phyloP scores from a whole-genome alignment of 2,329 filamentous ascomycete genomes.

The Colletotrichum abscissum region DNA sequence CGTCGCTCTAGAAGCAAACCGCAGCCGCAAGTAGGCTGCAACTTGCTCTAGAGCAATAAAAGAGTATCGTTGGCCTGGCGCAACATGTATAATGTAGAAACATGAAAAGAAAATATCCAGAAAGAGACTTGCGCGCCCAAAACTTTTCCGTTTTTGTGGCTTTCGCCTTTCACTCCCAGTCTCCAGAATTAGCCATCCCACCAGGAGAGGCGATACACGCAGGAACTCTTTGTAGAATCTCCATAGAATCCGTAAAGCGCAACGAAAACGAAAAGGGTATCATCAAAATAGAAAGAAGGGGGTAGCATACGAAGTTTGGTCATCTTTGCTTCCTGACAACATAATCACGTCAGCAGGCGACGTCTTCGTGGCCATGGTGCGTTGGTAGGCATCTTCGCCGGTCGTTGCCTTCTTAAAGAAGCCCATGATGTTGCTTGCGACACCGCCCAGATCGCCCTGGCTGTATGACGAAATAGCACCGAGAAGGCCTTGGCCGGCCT shows the following conservation, averaged over 20 bases:
- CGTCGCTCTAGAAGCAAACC: slow-evolving; percentile 58
- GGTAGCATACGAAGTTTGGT: slow-evolving; percentile 83
- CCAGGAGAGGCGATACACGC: background rate
- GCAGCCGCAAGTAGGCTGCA: slow-evolving; percentile 45
- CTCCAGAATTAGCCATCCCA: background rate
- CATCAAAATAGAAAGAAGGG: slow-evolving; percentile 39
- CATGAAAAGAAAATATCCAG: background rate
- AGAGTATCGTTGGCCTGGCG: slow-evolving; percentile 31
- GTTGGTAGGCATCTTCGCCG: slow-evolving; percentile 84
- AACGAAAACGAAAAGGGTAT: slow-evolving; percentile 20
- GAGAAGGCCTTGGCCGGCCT: slow-evolving; percentile 73
- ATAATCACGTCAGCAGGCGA: slow-evolving; percentile 96
- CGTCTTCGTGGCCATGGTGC: slow-evolving; percentile 87
- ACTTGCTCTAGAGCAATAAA: slow-evolving; percentile 55
- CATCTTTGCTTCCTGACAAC: slow-evolving; percentile 97
- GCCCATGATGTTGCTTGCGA: slow-evolving; percentile 82
- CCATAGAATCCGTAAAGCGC: background rate
- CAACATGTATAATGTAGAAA: slow-evolving; percentile 22
- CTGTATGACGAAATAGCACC: slow-evolving; percentile 69
- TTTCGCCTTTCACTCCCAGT: background rate
- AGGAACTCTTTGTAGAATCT: background rate
- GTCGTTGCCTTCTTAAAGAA: slow-evolving; percentile 90
- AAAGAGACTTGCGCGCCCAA: slow-evolving; percentile 38
- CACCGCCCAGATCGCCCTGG: slow-evolving; percentile 82
- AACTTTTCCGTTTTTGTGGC: background rate